Conservation (phyloP, 2,329 filamentous ascomycete genomes). For the Septoria linicola region DNA sequence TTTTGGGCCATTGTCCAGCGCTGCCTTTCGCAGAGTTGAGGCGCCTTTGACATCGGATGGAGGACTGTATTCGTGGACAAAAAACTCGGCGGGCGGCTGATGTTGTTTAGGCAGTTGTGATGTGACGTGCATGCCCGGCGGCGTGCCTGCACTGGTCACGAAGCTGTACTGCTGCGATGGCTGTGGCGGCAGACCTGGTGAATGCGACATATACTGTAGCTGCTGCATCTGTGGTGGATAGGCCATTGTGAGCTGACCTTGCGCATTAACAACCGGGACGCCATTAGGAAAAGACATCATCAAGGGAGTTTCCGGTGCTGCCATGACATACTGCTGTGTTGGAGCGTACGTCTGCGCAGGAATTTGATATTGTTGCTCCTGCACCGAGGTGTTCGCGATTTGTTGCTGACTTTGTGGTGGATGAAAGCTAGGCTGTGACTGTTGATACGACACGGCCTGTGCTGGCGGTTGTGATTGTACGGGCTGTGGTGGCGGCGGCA, state of each 20-base stretch:
- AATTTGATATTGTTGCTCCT: slow-evolving; percentile 26
- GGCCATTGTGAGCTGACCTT: slow-evolving; percentile 29
- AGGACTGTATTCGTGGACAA: slow-evolving; percentile 50
- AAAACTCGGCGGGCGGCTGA: slow-evolving; percentile 37
- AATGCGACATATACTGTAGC: slow-evolving; percentile 28
- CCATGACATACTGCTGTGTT: slow-evolving; percentile 17
- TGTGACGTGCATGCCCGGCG: slow-evolving; percentile 27
- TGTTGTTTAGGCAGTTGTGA: slow-evolving; percentile 35
- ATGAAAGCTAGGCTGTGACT: background rate
- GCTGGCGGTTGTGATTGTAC: background rate
- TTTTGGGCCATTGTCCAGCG: slow-evolving; percentile 39
- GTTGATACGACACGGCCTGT: background rate
- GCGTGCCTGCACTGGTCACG: slow-evolving; percentile 22
- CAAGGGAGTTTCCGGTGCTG: slow-evolving; percentile 17
- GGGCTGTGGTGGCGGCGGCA: slow-evolving; percentile 28
- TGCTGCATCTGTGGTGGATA: slow-evolving; percentile 29
- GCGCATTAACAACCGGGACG: slow-evolving; percentile 31
- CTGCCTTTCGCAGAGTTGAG: slow-evolving; percentile 36
- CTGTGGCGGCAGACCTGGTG: slow-evolving; percentile 17
- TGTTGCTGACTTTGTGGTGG: slow-evolving; percentile 6
- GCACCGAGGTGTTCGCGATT: slow-evolving; percentile 32
- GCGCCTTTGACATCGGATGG: slow-evolving; percentile 42
- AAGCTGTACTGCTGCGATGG: slow-evolving; percentile 26
- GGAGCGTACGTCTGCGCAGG: slow-evolving; percentile 19
- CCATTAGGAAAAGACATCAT: slow-evolving; percentile 29